Percentiles rank a stretch among this genome's conserved stretches.
phyloP scores from a whole-genome alignment of 768 basidiomycete species.

The Favolaschia claudopus region DNA sequence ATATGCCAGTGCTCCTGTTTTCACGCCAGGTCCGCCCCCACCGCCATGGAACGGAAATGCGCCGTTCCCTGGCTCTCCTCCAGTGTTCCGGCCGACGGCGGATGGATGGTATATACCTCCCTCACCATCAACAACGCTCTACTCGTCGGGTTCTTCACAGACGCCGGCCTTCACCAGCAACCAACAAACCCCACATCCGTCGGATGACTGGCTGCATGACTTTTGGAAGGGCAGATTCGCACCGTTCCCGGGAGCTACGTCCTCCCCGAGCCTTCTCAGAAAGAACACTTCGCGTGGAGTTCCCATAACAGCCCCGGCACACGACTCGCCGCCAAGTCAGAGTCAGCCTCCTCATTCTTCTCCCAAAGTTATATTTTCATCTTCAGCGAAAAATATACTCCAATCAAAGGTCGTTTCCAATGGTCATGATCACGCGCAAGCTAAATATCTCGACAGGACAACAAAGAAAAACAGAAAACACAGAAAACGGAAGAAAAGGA shows the following conservation, averaged over 20 bases:
- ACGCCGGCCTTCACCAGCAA: neutral
- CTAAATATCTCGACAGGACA: neutral
- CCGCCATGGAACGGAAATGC: neutral
- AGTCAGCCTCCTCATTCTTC: neutral
- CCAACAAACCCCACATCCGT: neutral
- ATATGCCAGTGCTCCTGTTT: too few relatives aligned
- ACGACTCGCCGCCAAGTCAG: conserved; percentile 1
- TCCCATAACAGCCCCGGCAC: conserved; percentile 24
- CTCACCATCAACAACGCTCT: neutral
- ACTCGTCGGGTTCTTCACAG: neutral
- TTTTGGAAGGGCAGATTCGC: conserved; percentile 53
- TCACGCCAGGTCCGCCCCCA: neutral
- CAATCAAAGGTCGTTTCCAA: too few relatives aligned
- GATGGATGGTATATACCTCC: conserved; percentile 27
- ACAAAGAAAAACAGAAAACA: conserved; percentile 11
- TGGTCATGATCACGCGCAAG: neutral
- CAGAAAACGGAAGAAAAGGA: conserved; percentile 27
- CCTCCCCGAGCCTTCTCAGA: conserved; percentile 41
- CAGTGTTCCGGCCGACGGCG: conserved; percentile 11
- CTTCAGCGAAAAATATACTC: neutral
- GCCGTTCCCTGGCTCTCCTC: neutral
- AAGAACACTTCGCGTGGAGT: conserved; percentile 25
- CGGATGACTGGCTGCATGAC: conserved; percentile 36
- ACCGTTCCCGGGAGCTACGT: conserved; percentile 50
- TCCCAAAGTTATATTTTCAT: conserved; percentile 15